Conservation (phyloP, 2,329 filamentous ascomycete species). For the Hypoxylon sp. region DNA sequence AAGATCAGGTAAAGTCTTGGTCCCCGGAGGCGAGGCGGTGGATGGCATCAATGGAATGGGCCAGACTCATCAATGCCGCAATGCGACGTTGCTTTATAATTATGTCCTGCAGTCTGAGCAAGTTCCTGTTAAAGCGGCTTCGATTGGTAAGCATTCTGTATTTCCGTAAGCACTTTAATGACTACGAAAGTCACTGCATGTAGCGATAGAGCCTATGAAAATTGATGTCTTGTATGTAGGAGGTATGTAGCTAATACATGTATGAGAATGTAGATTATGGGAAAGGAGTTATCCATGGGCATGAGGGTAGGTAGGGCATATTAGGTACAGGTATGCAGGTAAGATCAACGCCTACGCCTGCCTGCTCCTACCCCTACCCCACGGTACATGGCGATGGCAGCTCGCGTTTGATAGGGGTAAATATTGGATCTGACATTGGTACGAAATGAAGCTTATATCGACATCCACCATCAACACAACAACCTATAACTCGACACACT, state of each 20-base stretch:
- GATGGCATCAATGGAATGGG: slow-evolving; percentile 4
- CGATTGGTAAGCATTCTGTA: slow-evolving; percentile 1
- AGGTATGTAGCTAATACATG: too few species aligned
- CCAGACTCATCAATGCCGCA: slow-evolving; percentile 2
- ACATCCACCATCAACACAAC: not conserved
- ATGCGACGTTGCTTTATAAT: slow-evolving; percentile 5
- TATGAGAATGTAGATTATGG: not conserved
- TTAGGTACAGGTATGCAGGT: not conserved
- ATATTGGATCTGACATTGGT: not conserved
- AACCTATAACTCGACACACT: not conserved
- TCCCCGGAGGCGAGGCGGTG: slow-evolving; percentile 3
- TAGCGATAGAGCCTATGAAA: not conserved
- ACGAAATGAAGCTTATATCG: slow-evolving; percentile 14
- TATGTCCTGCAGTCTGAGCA: slow-evolving; percentile 6
- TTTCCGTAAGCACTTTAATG: not conserved
- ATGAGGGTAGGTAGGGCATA: too few species aligned
- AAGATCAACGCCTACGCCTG: not conserved
- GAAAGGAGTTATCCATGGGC: too few species aligned
- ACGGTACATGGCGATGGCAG: not conserved
- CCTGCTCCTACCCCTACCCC: not conserved
- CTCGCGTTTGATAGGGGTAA: not conserved
- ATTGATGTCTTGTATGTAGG: not conserved
- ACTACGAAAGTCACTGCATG: not conserved
- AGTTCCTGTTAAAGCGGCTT: not conserved
- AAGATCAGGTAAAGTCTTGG: slow-evolving; percentile 6